A percentile compares a stretch with the other conserved stretches of the same genome.
phyloP scores from a whole-genome alignment of 148 eudicot species.

The Euryodendron excelsum region DNA sequence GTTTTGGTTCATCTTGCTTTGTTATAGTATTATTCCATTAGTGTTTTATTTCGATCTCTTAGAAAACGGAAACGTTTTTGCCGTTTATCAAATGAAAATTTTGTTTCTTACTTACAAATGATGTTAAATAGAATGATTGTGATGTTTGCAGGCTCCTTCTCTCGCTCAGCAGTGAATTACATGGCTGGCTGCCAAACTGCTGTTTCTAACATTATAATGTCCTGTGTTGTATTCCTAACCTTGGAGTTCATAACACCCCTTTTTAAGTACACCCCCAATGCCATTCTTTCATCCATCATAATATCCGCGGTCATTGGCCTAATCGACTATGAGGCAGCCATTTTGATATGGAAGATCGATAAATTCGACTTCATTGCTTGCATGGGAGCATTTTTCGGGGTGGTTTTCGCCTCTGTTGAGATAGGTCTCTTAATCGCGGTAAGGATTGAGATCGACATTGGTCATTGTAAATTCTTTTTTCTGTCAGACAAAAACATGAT shows the following conservation, averaged over 20 bases:
- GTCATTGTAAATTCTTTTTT: background rate
- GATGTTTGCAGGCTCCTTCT: conserved; percentile 75
- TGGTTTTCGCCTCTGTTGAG: conserved; percentile 73
- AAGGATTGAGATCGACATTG: conserved; percentile 10
- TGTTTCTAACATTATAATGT: conserved; percentile 81
- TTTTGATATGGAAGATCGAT: conserved; percentile 86
- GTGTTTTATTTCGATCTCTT: too few species aligned
- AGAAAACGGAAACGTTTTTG: too few species aligned
- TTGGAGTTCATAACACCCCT: conserved; percentile 57
- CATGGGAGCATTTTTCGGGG: conserved; percentile 89
- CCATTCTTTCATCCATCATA: conserved; percentile 56
- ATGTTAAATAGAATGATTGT: background rate
- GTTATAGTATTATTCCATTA: too few species aligned
- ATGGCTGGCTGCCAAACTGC: conserved; percentile 93
- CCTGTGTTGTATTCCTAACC: conserved; percentile 60
- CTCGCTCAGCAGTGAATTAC: conserved; percentile 88
- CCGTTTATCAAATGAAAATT: too few species aligned
- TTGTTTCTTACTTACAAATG: too few species aligned
- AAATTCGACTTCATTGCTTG: conserved; percentile 46
- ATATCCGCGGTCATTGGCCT: conserved; percentile 77
- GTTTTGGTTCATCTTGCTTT: too few species aligned
- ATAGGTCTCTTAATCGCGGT: conserved; percentile 90
- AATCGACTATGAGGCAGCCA: conserved; percentile 63
- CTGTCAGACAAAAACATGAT: background rate
- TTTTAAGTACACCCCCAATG: conserved; percentile 28